Conservation (phyloP, 2,329 filamentous ascomycete species). For the Fusarium tjaetaba region DNA sequence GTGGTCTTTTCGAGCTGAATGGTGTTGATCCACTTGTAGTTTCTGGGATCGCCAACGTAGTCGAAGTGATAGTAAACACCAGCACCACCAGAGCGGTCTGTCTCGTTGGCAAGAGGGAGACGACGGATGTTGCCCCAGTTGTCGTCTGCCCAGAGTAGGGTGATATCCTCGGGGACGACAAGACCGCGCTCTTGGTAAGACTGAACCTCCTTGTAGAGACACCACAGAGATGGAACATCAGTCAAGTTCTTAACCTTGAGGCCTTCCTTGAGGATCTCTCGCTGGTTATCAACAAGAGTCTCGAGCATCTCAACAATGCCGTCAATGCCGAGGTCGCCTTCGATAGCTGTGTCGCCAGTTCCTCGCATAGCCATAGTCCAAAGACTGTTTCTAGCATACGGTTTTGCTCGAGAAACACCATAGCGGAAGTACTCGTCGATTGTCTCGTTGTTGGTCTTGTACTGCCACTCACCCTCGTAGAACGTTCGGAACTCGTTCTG, state of each 20-base stretch:
- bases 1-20: constrained; percentile 44
- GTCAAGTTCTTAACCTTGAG: constrained; percentile 18
- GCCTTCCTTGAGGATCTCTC: constrained; percentile 51
- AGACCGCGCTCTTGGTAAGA: constrained; percentile 69
- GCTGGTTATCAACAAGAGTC: constrained; percentile 34
- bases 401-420: constrained; percentile 71
- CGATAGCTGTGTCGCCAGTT: constrained; percentile 71
- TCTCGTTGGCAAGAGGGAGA: constrained; percentile 65
- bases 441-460: constrained; percentile 74
- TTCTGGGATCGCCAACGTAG: constrained; percentile 69
- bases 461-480: constrained; percentile 72
- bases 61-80: constrained; percentile 71
- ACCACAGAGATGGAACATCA: constrained; percentile 63
- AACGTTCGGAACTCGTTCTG: constrained; percentile 66
- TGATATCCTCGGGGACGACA: constrained; percentile 69
- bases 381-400: constrained; percentile 71
- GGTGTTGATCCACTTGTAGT: constrained; percentile 70
- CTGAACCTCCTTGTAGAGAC: constrained; percentile 73
- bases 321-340: constrained; percentile 55
- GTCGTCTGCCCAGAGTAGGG: constrained; percentile 71
- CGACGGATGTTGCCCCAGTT: constrained; percentile 70
- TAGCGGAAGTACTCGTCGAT: constrained; percentile 76
- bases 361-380: constrained; percentile 79
- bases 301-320: constrained; percentile 54
- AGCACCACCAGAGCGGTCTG: constrained; percentile 62